Evolutionary conservation across 768 basidiomycete species (phyloP).

Genomic region (Agrocybe chaxingu): DNA sequence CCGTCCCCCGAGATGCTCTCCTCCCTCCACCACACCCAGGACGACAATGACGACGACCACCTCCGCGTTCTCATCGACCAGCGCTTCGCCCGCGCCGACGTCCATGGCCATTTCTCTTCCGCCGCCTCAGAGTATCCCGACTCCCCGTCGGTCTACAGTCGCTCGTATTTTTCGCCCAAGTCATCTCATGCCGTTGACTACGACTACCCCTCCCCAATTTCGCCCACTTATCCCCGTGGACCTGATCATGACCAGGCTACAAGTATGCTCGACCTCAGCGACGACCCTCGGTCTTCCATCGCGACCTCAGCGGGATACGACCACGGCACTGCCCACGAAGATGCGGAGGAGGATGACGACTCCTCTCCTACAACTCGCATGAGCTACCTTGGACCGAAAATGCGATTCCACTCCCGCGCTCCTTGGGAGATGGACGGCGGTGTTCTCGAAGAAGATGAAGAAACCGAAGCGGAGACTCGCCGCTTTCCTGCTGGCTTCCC

Average conservation of each 20-base stretch:
- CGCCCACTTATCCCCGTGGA: slow-evolving; percentile 24
- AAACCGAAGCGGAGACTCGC: slow-evolving; percentile 35
- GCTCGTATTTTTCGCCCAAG: slow-evolving; percentile 53
- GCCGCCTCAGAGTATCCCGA: slow-evolving; percentile 59
- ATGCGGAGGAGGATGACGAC: slow-evolving; percentile 39
- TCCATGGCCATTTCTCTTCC: slow-evolving; percentile 42
- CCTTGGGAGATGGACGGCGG: slow-evolving; percentile 75
- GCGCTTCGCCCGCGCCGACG: slow-evolving; percentile 46
- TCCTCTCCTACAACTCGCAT: slow-evolving; percentile 49
- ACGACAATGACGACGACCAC: slow-evolving; percentile 41
- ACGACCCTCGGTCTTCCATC: slow-evolving; percentile 40
- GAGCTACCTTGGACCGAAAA: slow-evolving; percentile 78
- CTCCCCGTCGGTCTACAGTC: slow-evolving; percentile 70
- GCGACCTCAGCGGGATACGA: slow-evolving; percentile 25
- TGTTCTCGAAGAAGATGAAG: slow-evolving; percentile 41
- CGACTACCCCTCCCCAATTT: slow-evolving; percentile 21
- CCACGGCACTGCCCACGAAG: slow-evolving; percentile 27
- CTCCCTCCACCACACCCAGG: slow-evolving; percentile 31
- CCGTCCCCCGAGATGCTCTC: slow-evolving; percentile 32
- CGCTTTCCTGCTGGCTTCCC: slow-evolving; percentile 21
- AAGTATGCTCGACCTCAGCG: slow-evolving; percentile 57
- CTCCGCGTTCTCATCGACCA: slow-evolving; percentile 51
- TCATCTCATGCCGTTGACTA: slow-evolving; percentile 27
- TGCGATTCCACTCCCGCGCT: slow-evolving; percentile 77
- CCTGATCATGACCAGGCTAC: slow-evolving; percentile 43